phyloP scores from a whole-genome alignment of 306 rosid species.

The Parietaria judaica region DNA sequence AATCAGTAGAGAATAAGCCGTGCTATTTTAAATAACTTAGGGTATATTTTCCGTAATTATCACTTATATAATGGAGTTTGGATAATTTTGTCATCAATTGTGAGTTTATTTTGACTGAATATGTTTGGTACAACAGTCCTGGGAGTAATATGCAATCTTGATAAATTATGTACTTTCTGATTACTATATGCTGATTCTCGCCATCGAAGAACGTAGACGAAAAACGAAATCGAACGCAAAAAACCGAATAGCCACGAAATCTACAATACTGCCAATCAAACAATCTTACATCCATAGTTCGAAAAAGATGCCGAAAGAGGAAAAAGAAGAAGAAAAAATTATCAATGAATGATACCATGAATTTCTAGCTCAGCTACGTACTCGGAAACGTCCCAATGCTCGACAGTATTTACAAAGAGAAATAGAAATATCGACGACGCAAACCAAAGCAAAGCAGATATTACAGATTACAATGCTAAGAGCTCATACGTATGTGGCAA shows the following conservation, averaged over 20 bases:
- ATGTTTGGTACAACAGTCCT: not conserved
- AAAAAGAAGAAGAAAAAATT: not conserved
- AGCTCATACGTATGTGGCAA: constrained; percentile 22
- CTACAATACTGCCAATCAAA: not conserved
- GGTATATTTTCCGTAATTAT: no score
- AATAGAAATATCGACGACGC: constrained; percentile 24
- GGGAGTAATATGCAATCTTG: not conserved
- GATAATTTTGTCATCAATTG: not conserved
- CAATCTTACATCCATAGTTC: not conserved
- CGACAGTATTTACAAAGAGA: constrained; percentile 56
- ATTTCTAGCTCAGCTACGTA: constrained; percentile 37
- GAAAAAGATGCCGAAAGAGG: not conserved
- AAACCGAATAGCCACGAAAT: not conserved
- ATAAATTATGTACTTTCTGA: not conserved
- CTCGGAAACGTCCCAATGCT: constrained; percentile 42
- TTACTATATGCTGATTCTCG: not conserved
- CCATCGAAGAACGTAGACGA: not conserved
- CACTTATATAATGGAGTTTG: not conserved
- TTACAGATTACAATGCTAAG: constrained; percentile 26
- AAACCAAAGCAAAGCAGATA: constrained; percentile 34
- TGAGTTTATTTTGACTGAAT: constrained; percentile 4
- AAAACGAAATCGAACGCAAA: not conserved
- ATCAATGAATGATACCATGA: constrained; percentile 14
- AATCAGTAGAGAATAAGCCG: no score
- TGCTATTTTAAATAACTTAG: no score